Evolutionary conservation across 495 filamentous ascomycete species (phyloP).

Genomic region (Pseudoneurospora amorphoporcata): DNA sequence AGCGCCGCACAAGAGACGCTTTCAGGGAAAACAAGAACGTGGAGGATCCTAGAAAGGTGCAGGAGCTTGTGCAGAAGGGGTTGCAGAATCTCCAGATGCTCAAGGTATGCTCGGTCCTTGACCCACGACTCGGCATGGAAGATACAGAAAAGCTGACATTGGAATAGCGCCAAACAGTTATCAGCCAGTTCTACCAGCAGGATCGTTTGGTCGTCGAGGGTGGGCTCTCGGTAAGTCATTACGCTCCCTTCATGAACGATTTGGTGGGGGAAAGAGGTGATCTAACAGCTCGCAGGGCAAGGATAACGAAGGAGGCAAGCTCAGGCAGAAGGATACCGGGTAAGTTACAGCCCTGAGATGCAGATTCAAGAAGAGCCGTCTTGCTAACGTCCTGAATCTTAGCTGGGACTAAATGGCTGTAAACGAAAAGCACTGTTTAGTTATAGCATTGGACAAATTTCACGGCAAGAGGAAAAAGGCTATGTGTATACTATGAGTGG

Average conservation of each 20-base stretch:
- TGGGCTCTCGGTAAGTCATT: slow-evolving; percentile 42
- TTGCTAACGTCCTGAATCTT: not conserved
- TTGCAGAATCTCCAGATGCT: slow-evolving; percentile 78
- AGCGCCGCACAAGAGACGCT: slow-evolving; percentile 73
- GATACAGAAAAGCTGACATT: not conserved
- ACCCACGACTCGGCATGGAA: not conserved
- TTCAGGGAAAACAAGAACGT: slow-evolving; percentile 69
- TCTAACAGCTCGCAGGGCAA: slow-evolving; percentile 49
- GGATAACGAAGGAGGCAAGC: slow-evolving; percentile 54
- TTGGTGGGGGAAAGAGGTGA: not conserved
- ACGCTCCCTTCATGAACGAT: not conserved
- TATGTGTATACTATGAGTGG: not conserved
- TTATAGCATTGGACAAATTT: not conserved
- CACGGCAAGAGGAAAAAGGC: not conserved
- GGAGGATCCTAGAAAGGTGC: slow-evolving; percentile 62
- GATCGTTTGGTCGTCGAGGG: slow-evolving; percentile 92
- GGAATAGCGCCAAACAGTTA: slow-evolving; percentile 77
- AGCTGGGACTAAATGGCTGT: not conserved
- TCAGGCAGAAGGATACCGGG: slow-evolving; percentile 26
- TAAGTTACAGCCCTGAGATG: slow-evolving; percentile 3
- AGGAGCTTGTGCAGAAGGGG: slow-evolving; percentile 83
- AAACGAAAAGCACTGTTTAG: not conserved
- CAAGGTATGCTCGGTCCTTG: slow-evolving; percentile 54
- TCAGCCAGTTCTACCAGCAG: slow-evolving; percentile 90
- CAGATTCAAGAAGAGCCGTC: not conserved